Conservation (phyloP, 2,329 filamentous ascomycete genomes). For the Colletotrichum caudatum region DNA sequence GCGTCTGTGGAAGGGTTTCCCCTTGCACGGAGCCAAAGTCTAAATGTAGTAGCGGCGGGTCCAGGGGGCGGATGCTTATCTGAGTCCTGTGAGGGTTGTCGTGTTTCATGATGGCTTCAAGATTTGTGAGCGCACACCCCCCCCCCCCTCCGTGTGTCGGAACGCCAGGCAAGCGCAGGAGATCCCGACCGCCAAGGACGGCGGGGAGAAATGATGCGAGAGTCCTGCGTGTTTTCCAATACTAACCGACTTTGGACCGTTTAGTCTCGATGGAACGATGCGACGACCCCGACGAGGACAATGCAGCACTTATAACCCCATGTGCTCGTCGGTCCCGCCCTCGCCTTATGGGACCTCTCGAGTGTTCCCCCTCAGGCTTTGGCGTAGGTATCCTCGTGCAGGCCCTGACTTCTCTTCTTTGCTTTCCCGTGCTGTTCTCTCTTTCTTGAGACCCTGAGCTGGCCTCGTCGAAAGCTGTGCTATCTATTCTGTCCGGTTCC, state of each 20-base stretch:
- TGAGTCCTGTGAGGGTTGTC: conserved; percentile 36
- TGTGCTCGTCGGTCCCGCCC: conserved; percentile 16
- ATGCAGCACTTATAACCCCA: conserved; percentile 34
- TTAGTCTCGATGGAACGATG: neutral
- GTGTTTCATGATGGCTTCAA: conserved; percentile 44
- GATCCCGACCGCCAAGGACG: conserved; percentile 19
- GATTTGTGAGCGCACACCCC: conserved; percentile 31
- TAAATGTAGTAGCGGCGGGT: conserved; percentile 34
- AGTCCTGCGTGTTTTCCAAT: conserved; percentile 2
- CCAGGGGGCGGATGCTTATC: conserved; percentile 38
- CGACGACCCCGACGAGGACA: neutral
- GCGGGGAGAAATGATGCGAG: conserved; percentile 4
- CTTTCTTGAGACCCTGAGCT: conserved; percentile 35
- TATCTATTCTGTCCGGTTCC: conserved; percentile 16
- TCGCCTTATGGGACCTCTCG: neutral
- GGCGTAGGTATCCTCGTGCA: conserved; percentile 10
- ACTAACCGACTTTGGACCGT: neutral
- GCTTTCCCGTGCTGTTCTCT: conserved; percentile 7
- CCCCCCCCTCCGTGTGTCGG: neutral
- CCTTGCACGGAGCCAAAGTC: conserved; percentile 29
- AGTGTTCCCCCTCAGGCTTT: conserved; percentile 14
- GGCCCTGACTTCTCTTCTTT: conserved; percentile 24
- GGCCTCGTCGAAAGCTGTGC: conserved; percentile 40
- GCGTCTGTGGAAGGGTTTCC: neutral
- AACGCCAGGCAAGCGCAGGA: neutral